phyloP scores from a whole-genome alignment of 495 filamentous ascomycete genomes.

The Chaetomium fimeti region DNA sequence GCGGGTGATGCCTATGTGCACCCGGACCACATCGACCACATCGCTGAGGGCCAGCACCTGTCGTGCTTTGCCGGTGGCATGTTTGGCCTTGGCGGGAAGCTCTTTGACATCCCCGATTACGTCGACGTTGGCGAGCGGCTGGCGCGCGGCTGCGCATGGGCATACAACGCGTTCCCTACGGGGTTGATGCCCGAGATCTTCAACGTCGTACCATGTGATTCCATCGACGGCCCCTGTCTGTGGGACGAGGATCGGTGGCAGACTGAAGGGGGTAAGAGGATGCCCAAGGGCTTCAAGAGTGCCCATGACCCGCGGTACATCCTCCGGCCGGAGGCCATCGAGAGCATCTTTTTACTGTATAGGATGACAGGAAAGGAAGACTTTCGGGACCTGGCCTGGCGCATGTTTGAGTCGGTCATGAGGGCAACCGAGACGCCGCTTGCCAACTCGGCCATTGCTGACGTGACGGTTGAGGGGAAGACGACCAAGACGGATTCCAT shows the following conservation, averaged over 20 bases:
- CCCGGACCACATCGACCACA: constrained; percentile 15
- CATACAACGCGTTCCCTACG: constrained; percentile 71
- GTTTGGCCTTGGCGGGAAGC: constrained; percentile 79
- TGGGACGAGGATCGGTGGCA: constrained; percentile 36
- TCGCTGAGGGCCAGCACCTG: constrained; percentile 49
- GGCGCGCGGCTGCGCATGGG: constrained; percentile 90
- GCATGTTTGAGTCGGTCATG: constrained; percentile 68
- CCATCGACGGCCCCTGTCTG: constrained; percentile 30
- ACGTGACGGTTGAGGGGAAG: constrained; percentile 42
- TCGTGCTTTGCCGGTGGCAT: constrained; percentile 87
- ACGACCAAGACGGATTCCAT: constrained; percentile 33
- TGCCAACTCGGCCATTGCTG: constrained; percentile 58
- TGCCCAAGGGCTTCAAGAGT: constrained; percentile 49
- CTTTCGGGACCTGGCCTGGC: constrained; percentile 66
- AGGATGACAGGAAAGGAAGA: constrained; percentile 66
- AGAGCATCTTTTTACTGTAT: constrained; percentile 71
- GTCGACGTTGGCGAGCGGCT: constrained; percentile 74
- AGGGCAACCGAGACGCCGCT: constrained; percentile 57
- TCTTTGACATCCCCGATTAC: constrained; percentile 68
- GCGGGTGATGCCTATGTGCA: constrained; percentile 40
- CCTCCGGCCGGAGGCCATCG: constrained; percentile 64
- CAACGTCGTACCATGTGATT: constrained; percentile 46
- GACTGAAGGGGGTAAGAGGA: constrained; percentile 13
- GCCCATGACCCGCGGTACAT: constrained; percentile 43
- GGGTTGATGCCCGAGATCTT: constrained; percentile 90